phyloP scores from a whole-genome alignment of 1,284 basidiomycete genomes.

The Violaceomyces palustris region DNA sequence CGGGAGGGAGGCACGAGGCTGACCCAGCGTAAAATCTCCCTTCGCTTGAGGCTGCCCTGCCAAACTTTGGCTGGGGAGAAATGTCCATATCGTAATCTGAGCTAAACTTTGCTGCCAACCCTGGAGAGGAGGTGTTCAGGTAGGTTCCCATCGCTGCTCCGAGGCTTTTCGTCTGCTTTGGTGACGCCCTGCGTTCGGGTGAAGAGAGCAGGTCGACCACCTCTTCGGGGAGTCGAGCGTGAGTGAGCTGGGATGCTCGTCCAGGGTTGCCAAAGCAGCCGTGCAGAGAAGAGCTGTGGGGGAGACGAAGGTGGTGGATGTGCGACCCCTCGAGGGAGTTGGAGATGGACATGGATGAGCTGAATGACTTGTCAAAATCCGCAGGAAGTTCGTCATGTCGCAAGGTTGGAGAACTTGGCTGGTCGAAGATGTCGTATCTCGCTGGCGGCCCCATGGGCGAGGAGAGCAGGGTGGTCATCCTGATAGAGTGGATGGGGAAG shows the following conservation, averaged over 20 bases:
- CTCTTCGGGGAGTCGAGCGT: constrained; percentile 2
- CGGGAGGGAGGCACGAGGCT: too few species aligned
- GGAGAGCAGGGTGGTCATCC: constrained; percentile 25
- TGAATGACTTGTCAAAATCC: constrained; percentile 48
- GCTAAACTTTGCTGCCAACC: constrained; percentile 40
- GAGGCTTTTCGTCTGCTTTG: too few species aligned
- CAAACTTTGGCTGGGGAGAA: constrained; percentile 15
- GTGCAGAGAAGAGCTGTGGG: too few species aligned
- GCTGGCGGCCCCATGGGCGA: constrained; percentile 17
- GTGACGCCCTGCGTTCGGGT: too few species aligned
- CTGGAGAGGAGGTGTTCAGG: constrained; percentile 30
- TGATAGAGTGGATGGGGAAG: background rate
- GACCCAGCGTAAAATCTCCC: too few species aligned
- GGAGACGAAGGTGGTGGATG: too few species aligned
- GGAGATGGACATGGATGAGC: constrained; percentile 51
- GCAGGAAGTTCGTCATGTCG: constrained; percentile 31
- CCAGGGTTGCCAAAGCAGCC: too few species aligned
- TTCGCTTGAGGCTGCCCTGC: constrained; percentile 1
- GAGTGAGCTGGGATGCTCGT: too few species aligned
- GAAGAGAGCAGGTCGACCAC: constrained; percentile 1
- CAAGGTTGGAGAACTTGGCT: constrained; percentile 27
- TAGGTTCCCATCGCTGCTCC: constrained; percentile 40
- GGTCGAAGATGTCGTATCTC: constrained; percentile 28
- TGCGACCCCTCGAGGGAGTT: constrained; percentile 42
- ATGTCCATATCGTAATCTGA: constrained; percentile 48